Base-by-base conservation (phyloP, 495 filamentous ascomycete genomes). In the Talaromyces liani region DNA sequence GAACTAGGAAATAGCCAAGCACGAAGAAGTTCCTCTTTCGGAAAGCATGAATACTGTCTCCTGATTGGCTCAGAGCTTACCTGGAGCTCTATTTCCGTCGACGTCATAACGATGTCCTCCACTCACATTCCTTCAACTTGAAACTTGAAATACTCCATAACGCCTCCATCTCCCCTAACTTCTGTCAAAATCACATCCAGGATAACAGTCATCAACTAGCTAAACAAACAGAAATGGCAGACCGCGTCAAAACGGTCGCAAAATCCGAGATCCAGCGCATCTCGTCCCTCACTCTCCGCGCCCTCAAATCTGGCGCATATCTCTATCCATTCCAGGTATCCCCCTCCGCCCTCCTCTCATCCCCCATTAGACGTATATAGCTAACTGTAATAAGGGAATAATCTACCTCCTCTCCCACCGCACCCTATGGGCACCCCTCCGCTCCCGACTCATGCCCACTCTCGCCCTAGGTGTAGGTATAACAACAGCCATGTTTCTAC, bases 321-420 rank as follows among this genome's bases (percentile, higher is more conserved):
- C 67, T 93, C 58, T 96, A 96, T 76, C 92, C 92, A 51, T 77
- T 96, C 69, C 91, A 90, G 78, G 91, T 89, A 76, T 69, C 53
- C 18, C 53, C 10, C 20, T 22, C 6, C 0, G 12, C 2, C 6
- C 34, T 16, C 4, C 1, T 14, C 53, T 41, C 10, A 12, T 5
- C 27, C 1, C 1, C 24, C 31, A 10, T 60, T n/a, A 60, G 9
- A 7, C 2, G 29, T 8, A 59, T 16, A 60, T n/a, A 45, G 4
- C 22, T 60, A 39, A 39, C 20, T 0, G 16, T 34, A 1, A 24
- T 18, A 1, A 39, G 78, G 93, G 93, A 0, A 90, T 97, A 56
- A 65, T 88, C 70, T 96, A 93, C 78, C 90, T 97, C 70, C 45
- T 83, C 60, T 68, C 67, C 18, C 70, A 76, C 58, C 65, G 71